A percentile compares a stretch with the other conserved stretches of the same genome.
Conservation (phyloP, 108 stramenopile genomes). For the Skeletonema potamos region DNA sequence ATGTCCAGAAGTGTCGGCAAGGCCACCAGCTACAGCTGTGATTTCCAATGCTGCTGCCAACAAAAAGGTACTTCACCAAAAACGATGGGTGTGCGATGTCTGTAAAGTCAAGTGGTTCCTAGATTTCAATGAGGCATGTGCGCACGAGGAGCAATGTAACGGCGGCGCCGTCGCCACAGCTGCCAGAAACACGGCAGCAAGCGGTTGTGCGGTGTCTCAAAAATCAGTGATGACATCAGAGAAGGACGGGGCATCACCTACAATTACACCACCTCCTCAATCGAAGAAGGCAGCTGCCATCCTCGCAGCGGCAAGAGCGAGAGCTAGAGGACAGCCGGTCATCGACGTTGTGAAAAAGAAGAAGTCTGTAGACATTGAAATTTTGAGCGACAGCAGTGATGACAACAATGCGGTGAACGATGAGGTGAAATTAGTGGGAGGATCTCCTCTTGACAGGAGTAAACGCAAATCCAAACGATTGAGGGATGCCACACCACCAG, state of each 20-base stretch:
- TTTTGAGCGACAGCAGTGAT: background rate
- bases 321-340: background rate
- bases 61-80: constrained; percentile 21
- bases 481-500: background rate
- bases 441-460: background rate
- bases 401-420: background rate
- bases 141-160: constrained; percentile 64
- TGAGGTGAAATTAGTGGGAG: background rate
- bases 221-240: background rate
- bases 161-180: no score
- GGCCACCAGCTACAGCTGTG: background rate
- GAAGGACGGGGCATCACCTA: background rate
- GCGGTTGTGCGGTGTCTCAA: background rate
- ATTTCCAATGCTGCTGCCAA: background rate
- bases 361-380: background rate
- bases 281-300: background rate
- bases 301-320: background rate
- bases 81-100: constrained; percentile 72
- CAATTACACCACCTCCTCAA: background rate
- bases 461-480: background rate
- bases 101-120: constrained; percentile 56
- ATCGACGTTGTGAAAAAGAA: background rate
- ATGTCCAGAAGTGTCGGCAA: background rate
- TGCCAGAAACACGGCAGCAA: background rate
- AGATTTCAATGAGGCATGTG: constrained; percentile 60